Evolutionary conservation across 169 alveolate species (phyloP).

Genomic region (Theileria annulata): DNA sequence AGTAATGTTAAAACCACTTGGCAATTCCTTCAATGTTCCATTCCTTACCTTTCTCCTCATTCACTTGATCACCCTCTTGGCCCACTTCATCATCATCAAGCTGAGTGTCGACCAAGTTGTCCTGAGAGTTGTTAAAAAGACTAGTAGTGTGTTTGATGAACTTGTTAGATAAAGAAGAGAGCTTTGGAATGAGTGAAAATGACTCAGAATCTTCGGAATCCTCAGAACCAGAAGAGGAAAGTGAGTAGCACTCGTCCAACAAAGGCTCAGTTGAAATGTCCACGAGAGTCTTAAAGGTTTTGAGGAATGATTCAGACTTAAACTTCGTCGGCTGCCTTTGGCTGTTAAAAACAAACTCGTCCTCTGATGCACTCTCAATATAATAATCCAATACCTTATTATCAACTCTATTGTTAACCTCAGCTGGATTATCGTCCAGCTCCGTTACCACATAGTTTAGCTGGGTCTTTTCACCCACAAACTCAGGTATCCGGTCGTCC

Average conservation of each 20-base stretch:
- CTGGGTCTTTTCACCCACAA: not conserved
- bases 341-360: not conserved
- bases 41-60: not conserved
- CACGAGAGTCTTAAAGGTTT: constrained; percentile 27
- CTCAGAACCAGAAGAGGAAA: constrained; percentile 14
- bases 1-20: constrained; percentile 34
- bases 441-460: not conserved
- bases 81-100: not conserved
- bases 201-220: constrained; percentile 15
- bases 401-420: not conserved
- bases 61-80: not conserved
- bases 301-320: constrained; percentile 9
- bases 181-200: constrained; percentile 4
- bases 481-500: not conserved
- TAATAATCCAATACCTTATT: not conserved
- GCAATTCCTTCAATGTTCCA: constrained; percentile 29
- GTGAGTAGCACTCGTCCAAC: constrained; percentile 3
- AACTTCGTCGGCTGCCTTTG: constrained; percentile 13
- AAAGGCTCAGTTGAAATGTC: constrained; percentile 26
- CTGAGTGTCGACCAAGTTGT: not conserved
- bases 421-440: not conserved
- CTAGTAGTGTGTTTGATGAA: constrained; percentile 15
- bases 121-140: not conserved
- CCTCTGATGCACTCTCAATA: not conserved
- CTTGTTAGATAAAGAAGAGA: constrained; percentile 4